Conservation (phyloP, 371 early-diverging fungal genomes). For the Blastocladiella emersonii region DNA sequence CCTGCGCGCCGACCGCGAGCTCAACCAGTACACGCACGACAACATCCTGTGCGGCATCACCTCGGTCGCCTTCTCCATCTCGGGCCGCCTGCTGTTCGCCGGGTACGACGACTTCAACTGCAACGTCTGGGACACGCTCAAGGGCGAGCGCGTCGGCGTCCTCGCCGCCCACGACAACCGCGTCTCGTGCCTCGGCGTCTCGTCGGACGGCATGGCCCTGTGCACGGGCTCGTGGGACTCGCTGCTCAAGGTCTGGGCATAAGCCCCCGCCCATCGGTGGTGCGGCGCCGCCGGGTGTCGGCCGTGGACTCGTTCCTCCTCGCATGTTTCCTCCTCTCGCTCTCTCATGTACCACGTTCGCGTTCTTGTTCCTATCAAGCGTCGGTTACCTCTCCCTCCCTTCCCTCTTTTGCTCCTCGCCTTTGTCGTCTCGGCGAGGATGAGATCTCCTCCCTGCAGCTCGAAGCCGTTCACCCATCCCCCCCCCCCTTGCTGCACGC, state of each 20-base stretch:
- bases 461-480: too few relatives aligned
- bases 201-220: constrained; percentile 90
- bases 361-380: too few relatives aligned
- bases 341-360: too few relatives aligned
- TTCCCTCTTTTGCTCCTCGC: too few relatives aligned
- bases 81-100: constrained; percentile 88
- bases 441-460: too few relatives aligned
- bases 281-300: too few relatives aligned
- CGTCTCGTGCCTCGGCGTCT: constrained; percentile 89
- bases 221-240: constrained; percentile 97
- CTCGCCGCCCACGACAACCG: constrained; percentile 93
- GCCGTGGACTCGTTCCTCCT: too few relatives aligned
- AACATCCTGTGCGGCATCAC: constrained; percentile 92
- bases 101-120: constrained; percentile 96
- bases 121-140: constrained; percentile 95
- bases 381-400: too few relatives aligned
- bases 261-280: too few relatives aligned
- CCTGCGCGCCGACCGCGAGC: constrained; percentile 88
- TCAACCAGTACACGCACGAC: constrained; percentile 88
- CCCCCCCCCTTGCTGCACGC: too few relatives aligned
- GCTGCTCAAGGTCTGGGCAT: constrained; percentile 53
- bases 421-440: too few relatives aligned
- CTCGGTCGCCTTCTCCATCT: constrained; percentile 85
- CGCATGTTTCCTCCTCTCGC: too few relatives aligned
- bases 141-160: constrained; percentile 85